These are phyloP conservation scores for Aphanomyces stellatus DNA, from an alignment of 352 stramenopile species.

Conservation along the genomic window DNA sequence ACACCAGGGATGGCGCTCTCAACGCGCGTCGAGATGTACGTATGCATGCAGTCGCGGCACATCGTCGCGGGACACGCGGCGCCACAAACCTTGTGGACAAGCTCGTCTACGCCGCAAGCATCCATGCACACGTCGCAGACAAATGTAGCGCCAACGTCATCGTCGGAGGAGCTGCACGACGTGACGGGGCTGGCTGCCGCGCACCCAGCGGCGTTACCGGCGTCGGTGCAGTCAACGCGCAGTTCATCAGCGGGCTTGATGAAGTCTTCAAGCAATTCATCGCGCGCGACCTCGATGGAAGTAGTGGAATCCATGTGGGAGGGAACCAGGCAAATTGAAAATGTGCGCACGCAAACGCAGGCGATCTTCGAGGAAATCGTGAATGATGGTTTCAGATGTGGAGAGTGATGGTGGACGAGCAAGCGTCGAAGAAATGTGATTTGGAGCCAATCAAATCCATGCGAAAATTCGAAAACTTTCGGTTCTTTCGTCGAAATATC, in stretches of 20 bases:
- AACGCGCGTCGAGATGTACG: neutral
- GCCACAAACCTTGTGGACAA: neutral
- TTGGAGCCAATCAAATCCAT: too few relatives aligned
- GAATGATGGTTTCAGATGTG: too few relatives aligned
- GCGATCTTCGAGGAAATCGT: too few relatives aligned
- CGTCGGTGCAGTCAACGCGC: neutral
- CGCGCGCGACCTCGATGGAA: too few relatives aligned
- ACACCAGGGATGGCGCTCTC: neutral
- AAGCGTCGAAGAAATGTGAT: too few relatives aligned
- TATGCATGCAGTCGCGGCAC: neutral
- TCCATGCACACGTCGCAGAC: slow-evolving; percentile 6
- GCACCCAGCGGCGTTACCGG: neutral
- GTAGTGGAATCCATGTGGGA: too few relatives aligned
- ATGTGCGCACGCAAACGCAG: too few relatives aligned
- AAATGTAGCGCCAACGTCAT: neutral
- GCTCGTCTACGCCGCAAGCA: neutral
- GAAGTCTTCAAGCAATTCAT: too few relatives aligned
- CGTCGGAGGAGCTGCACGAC: neutral
- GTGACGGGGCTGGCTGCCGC: neutral
- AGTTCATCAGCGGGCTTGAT: neutral
- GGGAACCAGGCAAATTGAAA: too few relatives aligned
- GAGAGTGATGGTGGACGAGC: too few relatives aligned
- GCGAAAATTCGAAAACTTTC: too few relatives aligned
- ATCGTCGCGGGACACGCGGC: neutral
- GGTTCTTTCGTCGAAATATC: too few relatives aligned